Conservation (phyloP, 2,329 filamentous ascomycete genomes). For the Boeremia exigua region DNA sequence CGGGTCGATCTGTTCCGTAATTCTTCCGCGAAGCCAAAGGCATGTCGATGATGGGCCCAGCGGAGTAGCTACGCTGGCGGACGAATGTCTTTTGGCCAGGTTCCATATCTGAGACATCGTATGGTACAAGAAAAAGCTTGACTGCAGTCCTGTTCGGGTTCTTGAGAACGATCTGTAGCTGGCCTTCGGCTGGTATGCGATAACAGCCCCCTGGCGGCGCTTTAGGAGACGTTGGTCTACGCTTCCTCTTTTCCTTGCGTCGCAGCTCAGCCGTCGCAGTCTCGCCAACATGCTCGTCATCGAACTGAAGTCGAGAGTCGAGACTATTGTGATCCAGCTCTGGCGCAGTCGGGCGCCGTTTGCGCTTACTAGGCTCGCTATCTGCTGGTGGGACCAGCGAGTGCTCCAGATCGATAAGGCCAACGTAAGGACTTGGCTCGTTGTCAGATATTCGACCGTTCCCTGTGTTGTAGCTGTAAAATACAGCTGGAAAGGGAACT, state of each 20-base stretch:
- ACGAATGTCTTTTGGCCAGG: constrained; percentile 95
- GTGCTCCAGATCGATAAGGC: constrained; percentile 88
- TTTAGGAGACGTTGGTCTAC: constrained; percentile 62
- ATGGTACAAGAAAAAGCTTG: constrained; percentile 92
- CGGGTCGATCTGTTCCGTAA: constrained; percentile 59
- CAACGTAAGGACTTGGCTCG: constrained; percentile 94
- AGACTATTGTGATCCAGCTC: constrained; percentile 34
- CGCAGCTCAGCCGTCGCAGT: constrained; percentile 47
- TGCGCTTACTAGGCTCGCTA: constrained; percentile 50
- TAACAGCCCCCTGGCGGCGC: constrained; percentile 88
- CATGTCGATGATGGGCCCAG: constrained; percentile 82
- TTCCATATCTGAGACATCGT: constrained; percentile 91
- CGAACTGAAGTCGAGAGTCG: constrained; percentile 28
- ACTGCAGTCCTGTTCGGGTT: constrained; percentile 98
- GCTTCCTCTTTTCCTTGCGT: constrained; percentile 63
- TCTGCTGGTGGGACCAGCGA: constrained; percentile 65
- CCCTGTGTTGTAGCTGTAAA: constrained; percentile 86
- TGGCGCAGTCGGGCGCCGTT: constrained; percentile 41
- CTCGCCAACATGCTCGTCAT: constrained; percentile 21
- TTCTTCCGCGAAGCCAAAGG: constrained; percentile 56
- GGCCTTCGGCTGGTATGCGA: constrained; percentile 90
- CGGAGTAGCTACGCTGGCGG: constrained; percentile 89
- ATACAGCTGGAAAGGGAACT: constrained; percentile 90
- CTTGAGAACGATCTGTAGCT: constrained; percentile 96
- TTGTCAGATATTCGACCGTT: constrained; percentile 74